Evolutionary conservation across 208 protist genomes (phyloP), one percentile per base, ranked within the genome.

Genomic region (Crithidia fasciculata): DNA sequence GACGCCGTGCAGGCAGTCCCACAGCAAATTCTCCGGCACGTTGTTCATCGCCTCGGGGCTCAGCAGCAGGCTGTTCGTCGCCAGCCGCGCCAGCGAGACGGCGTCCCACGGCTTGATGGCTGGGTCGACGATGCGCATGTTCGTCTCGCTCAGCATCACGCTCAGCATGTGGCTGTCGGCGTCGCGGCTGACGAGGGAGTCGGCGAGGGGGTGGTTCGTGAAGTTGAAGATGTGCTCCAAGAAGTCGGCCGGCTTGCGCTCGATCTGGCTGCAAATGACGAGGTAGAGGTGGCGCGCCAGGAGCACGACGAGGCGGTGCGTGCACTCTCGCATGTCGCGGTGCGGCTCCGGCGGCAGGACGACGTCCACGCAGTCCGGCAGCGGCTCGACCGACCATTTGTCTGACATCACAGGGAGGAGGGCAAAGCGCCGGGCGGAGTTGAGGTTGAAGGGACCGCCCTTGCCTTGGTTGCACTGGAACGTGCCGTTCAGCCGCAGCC

Each of bases 1-100:
- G 15, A 97, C 91, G 41, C 89, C 89, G 67, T 97, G 93, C 62
- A 97, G 81, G 15, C 83, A 83, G 74, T 97, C 93, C 89, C 90
- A 97, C 41, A 95, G 36, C 19, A 97, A 69, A 69, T 79, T 76
- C 59, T 82, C 72, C 37, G 89, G 83, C 61, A 89, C 82, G 36
- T 79, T 60, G 41, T 72, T 56, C 19, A 77, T 63, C 43, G 84
- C 66, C 9, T 90, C 82, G 4, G 69, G 72, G 8, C 88, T 82
- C 10, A 94, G 84, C 61, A 95, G 70, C 18, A 95, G 78, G 74
- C 76, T 86, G 61, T 86, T 84, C 18, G 80, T 89, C 5, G 91
- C 69, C 4, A 97, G 77, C 4, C 78, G 69, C 36, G 86, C 74
- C 0, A 97, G 80, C 15, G 89, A 87, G 36, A 88, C 80, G 19